These are phyloP conservation scores for Excoecaria cochinchinensis DNA, from an alignment of 345 rosid species.

Conservation along the genomic window DNA sequence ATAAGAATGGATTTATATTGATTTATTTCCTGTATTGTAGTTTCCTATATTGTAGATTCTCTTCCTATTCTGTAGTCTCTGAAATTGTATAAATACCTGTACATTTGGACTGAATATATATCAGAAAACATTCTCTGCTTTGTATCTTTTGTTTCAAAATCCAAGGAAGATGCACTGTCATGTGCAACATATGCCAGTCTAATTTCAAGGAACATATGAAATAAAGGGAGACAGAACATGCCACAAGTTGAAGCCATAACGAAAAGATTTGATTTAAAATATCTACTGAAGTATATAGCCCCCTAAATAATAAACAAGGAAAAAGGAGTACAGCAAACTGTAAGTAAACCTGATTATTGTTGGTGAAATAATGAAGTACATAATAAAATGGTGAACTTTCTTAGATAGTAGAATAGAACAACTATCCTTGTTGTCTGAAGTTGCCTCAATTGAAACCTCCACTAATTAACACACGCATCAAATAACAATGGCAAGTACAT, in stretches of 20 bases:
- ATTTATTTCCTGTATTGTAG: too few species aligned
- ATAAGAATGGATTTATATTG: too few species aligned
- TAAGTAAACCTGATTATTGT: neutral
- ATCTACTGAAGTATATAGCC: neutral
- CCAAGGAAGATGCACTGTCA: neutral
- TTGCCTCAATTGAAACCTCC: neutral
- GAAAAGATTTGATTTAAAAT: neutral
- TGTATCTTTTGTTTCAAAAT: too few species aligned
- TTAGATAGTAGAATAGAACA: neutral
- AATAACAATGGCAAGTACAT: constrained; percentile 2
- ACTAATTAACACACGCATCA: neutral
- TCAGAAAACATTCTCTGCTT: too few species aligned
- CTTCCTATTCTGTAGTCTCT: too few species aligned
- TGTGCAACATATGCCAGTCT: neutral
- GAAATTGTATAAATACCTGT: too few species aligned
- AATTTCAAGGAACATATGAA: neutral
- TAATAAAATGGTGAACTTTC: neutral
- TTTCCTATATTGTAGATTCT: too few species aligned
- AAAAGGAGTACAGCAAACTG: neutral
- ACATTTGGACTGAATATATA: too few species aligned
- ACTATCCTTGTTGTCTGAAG: neutral
- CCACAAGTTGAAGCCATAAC: neutral
- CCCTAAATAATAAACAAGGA: neutral
- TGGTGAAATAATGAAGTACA: neutral
- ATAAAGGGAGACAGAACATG: neutral